Conservation (phyloP, 768 basidiomycete genomes). For the Lepiota brunneoincarnata region DNA sequence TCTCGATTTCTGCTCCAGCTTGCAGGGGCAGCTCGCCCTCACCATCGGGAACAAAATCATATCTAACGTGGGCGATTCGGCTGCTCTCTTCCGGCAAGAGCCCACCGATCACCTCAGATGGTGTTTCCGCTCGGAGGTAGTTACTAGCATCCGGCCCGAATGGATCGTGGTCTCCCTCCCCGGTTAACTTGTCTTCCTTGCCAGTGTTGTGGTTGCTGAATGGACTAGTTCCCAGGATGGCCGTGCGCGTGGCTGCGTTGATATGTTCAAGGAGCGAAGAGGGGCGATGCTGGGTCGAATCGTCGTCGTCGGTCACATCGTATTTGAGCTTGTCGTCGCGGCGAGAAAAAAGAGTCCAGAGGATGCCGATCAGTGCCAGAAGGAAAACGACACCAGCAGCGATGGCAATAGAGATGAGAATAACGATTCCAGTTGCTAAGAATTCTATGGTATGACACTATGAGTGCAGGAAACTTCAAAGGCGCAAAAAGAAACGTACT, state of each 20-base stretch:
- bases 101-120: slow-evolving; percentile 68
- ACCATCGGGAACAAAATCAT: slow-evolving; percentile 76
- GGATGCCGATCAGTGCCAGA: slow-evolving; percentile 77
- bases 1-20: slow-evolving; percentile 68
- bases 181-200: slow-evolving; percentile 48
- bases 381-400: slow-evolving; percentile 92
- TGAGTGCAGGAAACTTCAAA: slow-evolving; percentile 10
- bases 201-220: slow-evolving; percentile 40
- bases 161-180: slow-evolving; percentile 45
- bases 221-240: slow-evolving; percentile 60
- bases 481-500: slow-evolving; percentile 43
- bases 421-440: slow-evolving; percentile 90
- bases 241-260: slow-evolving; percentile 83
- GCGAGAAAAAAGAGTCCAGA: slow-evolving; percentile 86
- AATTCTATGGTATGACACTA: slow-evolving; percentile 51
- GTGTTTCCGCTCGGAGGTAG: slow-evolving; percentile 79
- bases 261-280: slow-evolving; percentile 89
- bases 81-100: slow-evolving; percentile 64
- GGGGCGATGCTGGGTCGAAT: slow-evolving; percentile 74
- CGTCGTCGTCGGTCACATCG: slow-evolving; percentile 66
- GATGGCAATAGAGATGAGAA: slow-evolving; percentile 96
- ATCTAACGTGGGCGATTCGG: slow-evolving; percentile 76
- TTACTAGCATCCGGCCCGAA: slow-evolving; percentile 76
- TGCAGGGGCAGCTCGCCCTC: slow-evolving; percentile 75
- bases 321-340: slow-evolving; percentile 71